Conservation (phyloP, 805 yeast genomes). For the Yueomyces sp. region DNA sequence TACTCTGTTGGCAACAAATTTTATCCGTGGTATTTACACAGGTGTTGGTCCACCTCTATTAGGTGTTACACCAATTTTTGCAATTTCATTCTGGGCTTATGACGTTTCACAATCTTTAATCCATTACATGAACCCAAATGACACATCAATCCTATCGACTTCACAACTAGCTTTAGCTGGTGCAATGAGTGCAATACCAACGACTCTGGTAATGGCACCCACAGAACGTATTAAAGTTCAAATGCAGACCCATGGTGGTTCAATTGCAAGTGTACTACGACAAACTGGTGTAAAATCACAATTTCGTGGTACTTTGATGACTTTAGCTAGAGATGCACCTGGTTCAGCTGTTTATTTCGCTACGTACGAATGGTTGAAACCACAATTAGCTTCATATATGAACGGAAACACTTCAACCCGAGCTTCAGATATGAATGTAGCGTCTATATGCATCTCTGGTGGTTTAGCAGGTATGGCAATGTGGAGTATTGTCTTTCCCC, state of each 20-base stretch:
- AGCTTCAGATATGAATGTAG: constrained; percentile 45
- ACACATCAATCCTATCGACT: constrained; percentile 42
- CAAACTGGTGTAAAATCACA: constrained; percentile 77
- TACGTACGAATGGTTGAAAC: constrained; percentile 75
- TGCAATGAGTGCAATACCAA: constrained; percentile 85
- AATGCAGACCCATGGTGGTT: constrained; percentile 56
- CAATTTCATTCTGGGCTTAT: constrained; percentile 97
- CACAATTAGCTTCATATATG: constrained; percentile 29
- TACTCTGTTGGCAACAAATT: constrained; percentile 5
- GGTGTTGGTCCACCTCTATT: constrained; percentile 89
- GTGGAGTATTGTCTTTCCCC: constrained; percentile 95
- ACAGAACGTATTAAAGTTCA: constrained; percentile 92
- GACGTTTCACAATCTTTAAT: constrained; percentile 49
- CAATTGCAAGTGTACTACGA: constrained; percentile 48
- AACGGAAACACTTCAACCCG: constrained; percentile 16
- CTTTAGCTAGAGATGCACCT: constrained; percentile 93
- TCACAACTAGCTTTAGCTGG: constrained; percentile 83
- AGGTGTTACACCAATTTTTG: constrained; percentile 99
- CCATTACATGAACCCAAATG: constrained; percentile 15
- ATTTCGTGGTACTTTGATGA: constrained; percentile 84
- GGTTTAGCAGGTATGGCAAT: constrained; percentile 92
- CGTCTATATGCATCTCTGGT: constrained; percentile 78
- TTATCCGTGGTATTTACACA: constrained; percentile 58
- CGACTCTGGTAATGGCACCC: constrained; percentile 94
- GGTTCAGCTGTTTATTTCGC: constrained; percentile 95